Evolutionary conservation across 2,329 filamentous ascomycete genomes (phyloP).

Genomic region (Monosporascus sp.): DNA sequence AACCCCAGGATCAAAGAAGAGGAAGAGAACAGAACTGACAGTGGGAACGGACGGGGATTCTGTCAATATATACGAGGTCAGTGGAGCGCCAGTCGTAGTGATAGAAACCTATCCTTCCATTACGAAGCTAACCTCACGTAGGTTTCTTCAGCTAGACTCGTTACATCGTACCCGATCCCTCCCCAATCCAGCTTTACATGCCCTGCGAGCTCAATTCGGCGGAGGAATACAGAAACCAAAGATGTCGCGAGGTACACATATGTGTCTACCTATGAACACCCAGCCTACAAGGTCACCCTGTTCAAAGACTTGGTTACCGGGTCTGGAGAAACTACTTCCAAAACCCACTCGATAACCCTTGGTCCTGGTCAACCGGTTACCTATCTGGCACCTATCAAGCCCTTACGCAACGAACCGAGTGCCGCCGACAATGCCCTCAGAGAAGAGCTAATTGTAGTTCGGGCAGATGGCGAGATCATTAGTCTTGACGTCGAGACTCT

Average conservation of each 20-base stretch:
- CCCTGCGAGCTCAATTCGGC: slow-evolving; percentile 52
- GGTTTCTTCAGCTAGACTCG: slow-evolving; percentile 55
- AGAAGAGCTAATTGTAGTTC: slow-evolving; percentile 48
- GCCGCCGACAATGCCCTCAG: slow-evolving; percentile 4
- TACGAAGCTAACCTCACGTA: slow-evolving; percentile 22
- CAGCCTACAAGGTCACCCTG: slow-evolving; percentile 47
- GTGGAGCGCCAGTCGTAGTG: neutral
- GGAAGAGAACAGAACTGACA: slow-evolving; percentile 57
- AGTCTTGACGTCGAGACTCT: slow-evolving; percentile 55
- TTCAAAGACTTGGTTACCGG: slow-evolving; percentile 53
- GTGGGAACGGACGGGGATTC: slow-evolving; percentile 62
- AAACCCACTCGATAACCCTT: slow-evolving; percentile 39
- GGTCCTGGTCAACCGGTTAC: slow-evolving; percentile 34
- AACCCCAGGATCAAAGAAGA: slow-evolving; percentile 51
- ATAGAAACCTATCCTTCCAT: neutral
- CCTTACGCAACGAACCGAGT: slow-evolving; percentile 21
- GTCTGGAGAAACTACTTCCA: slow-evolving; percentile 47
- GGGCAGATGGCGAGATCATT: slow-evolving; percentile 54
- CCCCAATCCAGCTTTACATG: slow-evolving; percentile 61
- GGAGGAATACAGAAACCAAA: slow-evolving; percentile 40
- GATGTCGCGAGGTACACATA: slow-evolving; percentile 56
- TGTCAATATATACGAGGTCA: slow-evolving; percentile 58
- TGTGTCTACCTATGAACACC: slow-evolving; percentile 45
- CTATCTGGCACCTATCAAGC: slow-evolving; percentile 33
- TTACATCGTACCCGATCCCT: slow-evolving; percentile 62